Percentiles rank a stretch among this genome's conserved stretches.
phyloP scores from a whole-genome alignment of 148 eudicot genomes.

The Rhododendron mucronatum region DNA sequence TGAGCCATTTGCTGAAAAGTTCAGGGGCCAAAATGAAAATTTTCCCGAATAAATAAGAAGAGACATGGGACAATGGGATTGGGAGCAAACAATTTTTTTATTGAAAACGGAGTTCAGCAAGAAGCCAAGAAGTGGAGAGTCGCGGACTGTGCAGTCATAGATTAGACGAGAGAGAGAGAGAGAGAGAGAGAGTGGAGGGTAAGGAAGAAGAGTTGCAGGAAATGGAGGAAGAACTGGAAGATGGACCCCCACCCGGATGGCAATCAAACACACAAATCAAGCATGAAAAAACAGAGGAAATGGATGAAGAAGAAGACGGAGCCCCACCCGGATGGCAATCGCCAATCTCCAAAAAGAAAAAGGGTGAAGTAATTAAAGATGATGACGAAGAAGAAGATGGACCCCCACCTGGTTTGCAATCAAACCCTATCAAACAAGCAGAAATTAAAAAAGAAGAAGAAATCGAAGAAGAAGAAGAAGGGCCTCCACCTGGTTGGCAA shows the following conservation, averaged over 20 bases:
- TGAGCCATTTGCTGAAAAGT: no score
- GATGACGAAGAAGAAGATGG: slow-evolving; percentile 13
- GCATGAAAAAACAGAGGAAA: background rate
- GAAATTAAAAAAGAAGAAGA: slow-evolving; percentile 4
- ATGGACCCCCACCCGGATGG: slow-evolving; percentile 24
- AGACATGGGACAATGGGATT: no score
- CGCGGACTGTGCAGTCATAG: background rate
- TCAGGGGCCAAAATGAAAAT: no score
- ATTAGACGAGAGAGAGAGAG: background rate
- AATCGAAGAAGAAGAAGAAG: slow-evolving; percentile 25
- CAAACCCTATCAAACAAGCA: background rate
- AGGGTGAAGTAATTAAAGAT: background rate
- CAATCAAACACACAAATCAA: background rate
- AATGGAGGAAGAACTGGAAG: background rate
- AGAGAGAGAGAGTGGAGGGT: background rate
- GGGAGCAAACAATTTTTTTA: no score
- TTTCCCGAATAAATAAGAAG: no score
- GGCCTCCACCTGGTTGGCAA: slow-evolving; percentile 45
- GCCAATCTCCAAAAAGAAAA: no score
- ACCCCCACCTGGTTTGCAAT: slow-evolving; percentile 20
- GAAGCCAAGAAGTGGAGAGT: background rate
- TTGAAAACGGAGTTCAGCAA: background rate
- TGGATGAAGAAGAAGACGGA: slow-evolving; percentile 13
- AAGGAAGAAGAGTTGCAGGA: background rate
- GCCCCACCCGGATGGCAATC: slow-evolving; percentile 22